phyloP scores from a whole-genome alignment of 306 rosid species.

The Purshia tridentata region DNA sequence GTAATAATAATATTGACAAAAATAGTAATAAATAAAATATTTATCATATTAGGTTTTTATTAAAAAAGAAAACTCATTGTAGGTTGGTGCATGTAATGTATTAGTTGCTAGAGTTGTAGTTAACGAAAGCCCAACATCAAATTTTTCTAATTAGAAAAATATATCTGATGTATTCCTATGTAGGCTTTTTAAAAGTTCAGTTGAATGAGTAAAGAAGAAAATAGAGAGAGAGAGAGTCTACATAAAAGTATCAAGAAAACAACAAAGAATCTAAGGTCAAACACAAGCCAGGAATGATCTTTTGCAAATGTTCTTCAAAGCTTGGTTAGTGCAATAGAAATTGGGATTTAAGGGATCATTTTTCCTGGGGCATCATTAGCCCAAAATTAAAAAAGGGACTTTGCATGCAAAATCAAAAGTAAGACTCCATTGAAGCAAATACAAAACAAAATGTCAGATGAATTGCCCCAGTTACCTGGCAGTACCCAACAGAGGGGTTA shows the following conservation, averaged over 20 bases:
- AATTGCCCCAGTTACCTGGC: conserved; percentile 65
- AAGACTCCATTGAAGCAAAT: conserved; percentile 17
- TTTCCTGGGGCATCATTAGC: neutral
- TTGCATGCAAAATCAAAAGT: neutral
- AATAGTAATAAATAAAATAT: neutral
- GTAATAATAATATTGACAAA: conserved; percentile 10
- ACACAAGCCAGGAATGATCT: neutral
- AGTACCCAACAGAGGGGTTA: conserved; percentile 92
- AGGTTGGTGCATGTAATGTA: neutral
- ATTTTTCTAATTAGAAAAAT: neutral
- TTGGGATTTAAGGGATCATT: neutral
- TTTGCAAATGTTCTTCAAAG: conserved; percentile 1
- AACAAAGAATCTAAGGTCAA: too few relatives aligned
- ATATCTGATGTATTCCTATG: neutral
- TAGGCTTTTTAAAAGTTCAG: neutral
- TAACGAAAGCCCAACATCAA: neutral
- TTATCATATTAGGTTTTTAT: neutral
- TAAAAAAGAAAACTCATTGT: neutral
- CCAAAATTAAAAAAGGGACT: neutral
- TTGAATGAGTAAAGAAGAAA: too few relatives aligned
- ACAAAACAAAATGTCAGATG: conserved; percentile 6
- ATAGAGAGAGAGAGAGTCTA: too few relatives aligned
- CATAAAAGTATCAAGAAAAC: too few relatives aligned
- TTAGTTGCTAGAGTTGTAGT: neutral
- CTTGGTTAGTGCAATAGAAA: neutral